Percentiles rank a stretch among this genome's conserved stretches.
Evolutionary conservation across 2,329 filamentous ascomycete species (phyloP).

Genomic region (Cladosporium sphaerospermum): DNA sequence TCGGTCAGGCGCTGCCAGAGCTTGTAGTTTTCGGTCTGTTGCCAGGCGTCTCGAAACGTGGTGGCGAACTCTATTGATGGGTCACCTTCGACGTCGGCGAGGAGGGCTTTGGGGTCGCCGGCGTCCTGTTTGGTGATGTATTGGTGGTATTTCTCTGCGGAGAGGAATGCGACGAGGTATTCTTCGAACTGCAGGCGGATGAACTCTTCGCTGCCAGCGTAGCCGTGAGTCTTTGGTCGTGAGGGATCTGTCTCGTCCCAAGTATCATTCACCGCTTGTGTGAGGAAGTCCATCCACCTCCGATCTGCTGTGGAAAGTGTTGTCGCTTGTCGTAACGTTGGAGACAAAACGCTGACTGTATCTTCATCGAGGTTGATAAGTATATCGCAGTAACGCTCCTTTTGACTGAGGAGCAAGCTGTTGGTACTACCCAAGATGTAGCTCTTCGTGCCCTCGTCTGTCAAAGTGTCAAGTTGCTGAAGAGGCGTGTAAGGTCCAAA

Average conservation of each 20-base stretch:
- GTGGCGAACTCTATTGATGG: constrained; percentile 75
- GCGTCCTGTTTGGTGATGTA: constrained; percentile 38
- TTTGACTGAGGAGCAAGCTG: constrained; percentile 85
- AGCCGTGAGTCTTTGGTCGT: constrained; percentile 89
- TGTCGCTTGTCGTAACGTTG: constrained; percentile 69
- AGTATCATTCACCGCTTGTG: constrained; percentile 87
- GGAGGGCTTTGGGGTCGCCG: constrained; percentile 51
- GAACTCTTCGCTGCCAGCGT: constrained; percentile 92
- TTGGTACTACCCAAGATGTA: constrained; percentile 98
- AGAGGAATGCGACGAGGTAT: constrained; percentile 83
- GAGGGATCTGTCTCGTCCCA: constrained; percentile 91
- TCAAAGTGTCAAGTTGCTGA: constrained; percentile 89
- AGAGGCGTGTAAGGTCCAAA: constrained; percentile 96
- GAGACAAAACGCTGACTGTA: constrained; percentile 74
- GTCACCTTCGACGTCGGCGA: constrained; percentile 67
- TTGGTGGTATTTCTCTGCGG: constrained; percentile 78
- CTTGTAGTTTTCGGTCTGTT: constrained; percentile 79
- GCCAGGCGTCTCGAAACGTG: constrained; percentile 86
- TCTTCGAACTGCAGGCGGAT: constrained; percentile 96
- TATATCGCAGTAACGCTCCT: constrained; percentile 91
- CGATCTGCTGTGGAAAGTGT: constrained; percentile 78
- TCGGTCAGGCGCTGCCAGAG: constrained; percentile 73
- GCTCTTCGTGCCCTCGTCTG: constrained; percentile 89
- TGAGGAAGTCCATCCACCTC: constrained; percentile 93
- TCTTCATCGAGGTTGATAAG: constrained; percentile 92